A percentile compares a stretch with the other conserved stretches of the same genome.
These are phyloP conservation scores for Sphenostylis stenocarpa DNA, from an alignment of 306 rosid species.

Conservation along the genomic window DNA sequence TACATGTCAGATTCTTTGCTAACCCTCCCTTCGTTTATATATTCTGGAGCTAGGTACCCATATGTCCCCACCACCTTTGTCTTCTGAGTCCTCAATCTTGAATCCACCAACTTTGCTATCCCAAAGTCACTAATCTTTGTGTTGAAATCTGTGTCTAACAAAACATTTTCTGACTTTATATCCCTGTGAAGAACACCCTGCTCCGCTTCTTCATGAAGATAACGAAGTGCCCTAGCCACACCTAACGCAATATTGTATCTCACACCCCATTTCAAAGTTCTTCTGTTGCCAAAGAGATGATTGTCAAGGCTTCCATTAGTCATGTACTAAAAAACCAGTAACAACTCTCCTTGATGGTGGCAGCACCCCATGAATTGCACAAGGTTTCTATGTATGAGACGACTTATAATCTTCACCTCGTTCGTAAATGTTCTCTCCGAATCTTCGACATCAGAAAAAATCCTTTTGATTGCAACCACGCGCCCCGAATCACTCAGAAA, in stretches of 20 bases:
- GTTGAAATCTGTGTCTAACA: conserved; percentile 9
- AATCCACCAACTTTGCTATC: neutral
- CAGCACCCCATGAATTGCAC: conserved; percentile 58
- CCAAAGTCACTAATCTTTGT: neutral
- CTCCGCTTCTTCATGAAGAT: neutral
- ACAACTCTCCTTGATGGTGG: conserved; percentile 33
- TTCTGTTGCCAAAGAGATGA: neutral
- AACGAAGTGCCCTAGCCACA: neutral
- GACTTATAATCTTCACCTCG: neutral
- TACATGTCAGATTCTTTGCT: neutral
- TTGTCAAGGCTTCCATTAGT: conserved; percentile 44
- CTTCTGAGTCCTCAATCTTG: neutral
- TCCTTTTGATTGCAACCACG: neutral
- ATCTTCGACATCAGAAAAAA: neutral
- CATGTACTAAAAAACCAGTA: conserved; percentile 34
- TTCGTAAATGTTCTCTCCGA: conserved; percentile 13
- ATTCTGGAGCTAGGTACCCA: neutral
- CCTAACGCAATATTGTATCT: conserved; percentile 15
- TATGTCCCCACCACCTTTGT: neutral
- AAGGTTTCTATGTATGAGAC: conserved; percentile 37
- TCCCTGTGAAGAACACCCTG: neutral
- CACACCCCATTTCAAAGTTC: conserved; percentile 32
- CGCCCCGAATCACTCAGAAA: neutral
- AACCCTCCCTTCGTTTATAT: conserved; percentile 19
- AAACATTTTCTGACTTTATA: neutral